phyloP scores from a whole-genome alignment of 1,284 basidiomycete species.

The Ceratobasidium sp. region DNA sequence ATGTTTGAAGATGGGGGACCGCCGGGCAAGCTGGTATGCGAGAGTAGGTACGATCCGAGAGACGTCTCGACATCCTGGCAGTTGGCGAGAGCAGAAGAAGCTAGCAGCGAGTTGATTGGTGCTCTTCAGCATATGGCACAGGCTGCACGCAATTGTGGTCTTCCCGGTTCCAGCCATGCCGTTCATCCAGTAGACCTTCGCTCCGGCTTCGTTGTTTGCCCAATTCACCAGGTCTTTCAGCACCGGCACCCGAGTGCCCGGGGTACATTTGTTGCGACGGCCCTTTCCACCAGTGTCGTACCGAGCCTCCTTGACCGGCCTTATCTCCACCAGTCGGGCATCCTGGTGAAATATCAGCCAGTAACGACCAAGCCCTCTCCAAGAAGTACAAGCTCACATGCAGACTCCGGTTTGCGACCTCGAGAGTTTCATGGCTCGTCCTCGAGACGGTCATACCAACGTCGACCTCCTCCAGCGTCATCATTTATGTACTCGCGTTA shows the following conservation, averaged over 20 bases:
- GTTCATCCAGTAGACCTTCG: conserved; percentile 3
- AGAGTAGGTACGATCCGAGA: background rate
- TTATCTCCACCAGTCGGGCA: no score
- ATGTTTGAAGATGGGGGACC: background rate
- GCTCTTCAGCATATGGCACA: background rate
- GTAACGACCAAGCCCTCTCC: no score
- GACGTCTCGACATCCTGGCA: background rate
- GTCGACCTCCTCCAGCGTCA: no score
- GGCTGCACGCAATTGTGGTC: background rate
- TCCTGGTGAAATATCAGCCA: no score
- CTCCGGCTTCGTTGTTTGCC: background rate
- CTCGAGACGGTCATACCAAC: no score
- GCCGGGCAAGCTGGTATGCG: conserved; percentile 25
- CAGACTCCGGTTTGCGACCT: no score
- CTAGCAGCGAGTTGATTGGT: background rate
- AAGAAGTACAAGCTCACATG: no score
- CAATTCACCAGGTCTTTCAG: background rate
- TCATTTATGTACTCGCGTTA: no score
- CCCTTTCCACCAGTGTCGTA: background rate
- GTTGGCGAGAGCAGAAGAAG: background rate
- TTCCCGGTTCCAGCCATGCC: conserved; percentile 11
- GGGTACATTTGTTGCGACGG: background rate
- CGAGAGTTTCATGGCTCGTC: no score
- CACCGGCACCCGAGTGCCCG: background rate
- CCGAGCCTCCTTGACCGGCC: no score